Evolutionary conservation across 257 asterid genomes (phyloP).

Genomic region (Solanum dulcamara): DNA sequence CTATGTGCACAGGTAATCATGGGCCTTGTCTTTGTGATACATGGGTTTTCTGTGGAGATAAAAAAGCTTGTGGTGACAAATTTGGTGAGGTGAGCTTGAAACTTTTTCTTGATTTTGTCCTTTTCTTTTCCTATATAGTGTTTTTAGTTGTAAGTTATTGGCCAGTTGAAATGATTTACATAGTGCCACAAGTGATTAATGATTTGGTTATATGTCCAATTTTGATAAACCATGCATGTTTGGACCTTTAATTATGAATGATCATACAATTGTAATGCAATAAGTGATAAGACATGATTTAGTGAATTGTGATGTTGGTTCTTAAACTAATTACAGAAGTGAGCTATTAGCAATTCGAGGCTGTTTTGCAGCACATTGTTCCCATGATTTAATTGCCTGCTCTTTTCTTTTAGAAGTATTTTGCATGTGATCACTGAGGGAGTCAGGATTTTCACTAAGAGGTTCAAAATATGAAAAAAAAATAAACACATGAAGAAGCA

Average conservation of each 20-base stretch:
- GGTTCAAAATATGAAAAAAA: too few relatives aligned
- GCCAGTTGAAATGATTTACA: background rate
- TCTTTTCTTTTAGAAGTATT: background rate
- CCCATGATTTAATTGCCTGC: background rate
- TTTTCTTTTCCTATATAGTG: background rate
- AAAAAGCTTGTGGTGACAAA: conserved; percentile 59
- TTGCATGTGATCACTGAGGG: too few relatives aligned
- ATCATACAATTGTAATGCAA: background rate
- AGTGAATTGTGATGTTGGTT: background rate
- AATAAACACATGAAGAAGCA: too few relatives aligned
- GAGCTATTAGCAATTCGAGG: background rate
- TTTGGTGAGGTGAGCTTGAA: conserved; percentile 67
- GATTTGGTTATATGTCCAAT: background rate
- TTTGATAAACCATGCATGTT: background rate
- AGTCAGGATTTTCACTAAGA: too few relatives aligned
- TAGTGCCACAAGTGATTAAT: background rate
- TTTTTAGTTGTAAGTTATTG: background rate
- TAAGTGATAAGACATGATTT: background rate
- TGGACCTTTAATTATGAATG: background rate
- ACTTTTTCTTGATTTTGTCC: background rate
- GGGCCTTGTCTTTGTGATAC: conserved; percentile 95
- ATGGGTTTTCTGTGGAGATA: conserved; percentile 89
- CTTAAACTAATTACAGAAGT: background rate
- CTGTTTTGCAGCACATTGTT: background rate
- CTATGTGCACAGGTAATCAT: conserved; percentile 62